phyloP scores from a whole-genome alignment of 495 filamentous ascomycete genomes.

The Aspergillus wentii region DNA sequence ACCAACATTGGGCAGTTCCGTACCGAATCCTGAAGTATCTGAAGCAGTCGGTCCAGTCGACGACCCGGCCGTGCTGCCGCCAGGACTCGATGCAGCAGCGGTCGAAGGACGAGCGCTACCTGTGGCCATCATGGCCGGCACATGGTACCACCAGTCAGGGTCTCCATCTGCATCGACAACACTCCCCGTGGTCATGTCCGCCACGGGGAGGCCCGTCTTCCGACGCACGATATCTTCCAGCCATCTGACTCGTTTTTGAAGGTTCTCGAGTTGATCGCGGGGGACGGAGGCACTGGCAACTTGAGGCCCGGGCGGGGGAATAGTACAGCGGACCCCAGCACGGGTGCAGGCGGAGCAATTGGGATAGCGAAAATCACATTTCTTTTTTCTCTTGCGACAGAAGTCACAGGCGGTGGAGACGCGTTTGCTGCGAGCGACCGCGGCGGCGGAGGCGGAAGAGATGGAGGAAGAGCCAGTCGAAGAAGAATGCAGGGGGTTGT shows the following conservation, averaged over 20 bases:
- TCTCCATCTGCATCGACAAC: slow-evolving; percentile 33
- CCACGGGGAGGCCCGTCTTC: slow-evolving; percentile 34
- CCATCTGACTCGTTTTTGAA: slow-evolving; percentile 49
- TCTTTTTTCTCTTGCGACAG: slow-evolving; percentile 50
- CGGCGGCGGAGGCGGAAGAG: slow-evolving; percentile 3
- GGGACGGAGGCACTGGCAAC: slow-evolving; percentile 39
- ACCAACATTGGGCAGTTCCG: slow-evolving; percentile 38
- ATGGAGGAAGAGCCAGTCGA: slow-evolving; percentile 4
- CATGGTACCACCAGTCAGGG: slow-evolving; percentile 39
- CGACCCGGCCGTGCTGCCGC: slow-evolving; percentile 20
- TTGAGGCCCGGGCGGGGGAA: slow-evolving; percentile 38
- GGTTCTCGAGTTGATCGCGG: slow-evolving; percentile 44
- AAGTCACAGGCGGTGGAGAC: slow-evolving; percentile 49
- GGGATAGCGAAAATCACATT: slow-evolving; percentile 51
- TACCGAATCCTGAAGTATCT: slow-evolving; percentile 21
- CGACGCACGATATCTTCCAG: slow-evolving; percentile 39
- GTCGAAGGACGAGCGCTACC: slow-evolving; percentile 13
- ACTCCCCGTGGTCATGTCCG: slow-evolving; percentile 28
- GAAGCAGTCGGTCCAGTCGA: slow-evolving; percentile 14
- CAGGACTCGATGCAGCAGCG: slow-evolving; percentile 16
- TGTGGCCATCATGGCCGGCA: slow-evolving; percentile 37
- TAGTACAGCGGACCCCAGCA: slow-evolving; percentile 47
- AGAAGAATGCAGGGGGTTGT: background rate
- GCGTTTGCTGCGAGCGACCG: slow-evolving; percentile 28
- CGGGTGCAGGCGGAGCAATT: slow-evolving; percentile 49